Evolutionary conservation across 148 eudicot species (phyloP), one percentile per base, ranked within the genome.

Genomic region (Camellia sinensis): DNA sequence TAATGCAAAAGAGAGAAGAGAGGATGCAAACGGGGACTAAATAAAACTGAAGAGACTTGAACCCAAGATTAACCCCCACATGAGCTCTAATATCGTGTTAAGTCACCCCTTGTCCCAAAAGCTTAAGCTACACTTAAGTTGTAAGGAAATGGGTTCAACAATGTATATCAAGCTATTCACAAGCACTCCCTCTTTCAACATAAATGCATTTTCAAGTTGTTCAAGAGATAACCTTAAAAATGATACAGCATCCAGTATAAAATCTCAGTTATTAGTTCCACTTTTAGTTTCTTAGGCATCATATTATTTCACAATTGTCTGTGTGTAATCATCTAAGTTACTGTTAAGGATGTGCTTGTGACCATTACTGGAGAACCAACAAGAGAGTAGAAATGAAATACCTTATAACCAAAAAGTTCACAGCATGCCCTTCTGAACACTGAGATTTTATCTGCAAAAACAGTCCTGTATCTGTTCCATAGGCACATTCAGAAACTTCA

Each of bases 381-480:
- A 71, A 70, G 59, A 41, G 15, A 63, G 60, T 8, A 21, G 45
- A 22, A 18, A 65, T 53, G n/a, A 41, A 70, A 67, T 65, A 97
- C 99, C 99, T 97, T 97, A 85, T 94, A 97, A 75, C 99, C 99
- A 84, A 97, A 97, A 67, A 97, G 94, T 79, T 97, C 99, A 87
- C 99, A 97, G 81, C 99, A 97, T 63, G 99, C 99, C 84, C 99
- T 92, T 85, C 99, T 86, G 78, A 97, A 97, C 80, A 97, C 99
- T 12, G 98, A 97, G 64, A 97, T 97, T 87, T 91, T 90, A 82
- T 97, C 99, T 46, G 99, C 99, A 87, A 97, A 97, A 62, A 97
- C 98, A 53, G 98, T 91, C 85, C 90, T 97, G 90, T 97, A 97
- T 89, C 99, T 97, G 89, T 76, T 80, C 68, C 80, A 85, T 76